Conservation (phyloP, 2,329 filamentous ascomycete species). For the Fusarium burgessii region DNA sequence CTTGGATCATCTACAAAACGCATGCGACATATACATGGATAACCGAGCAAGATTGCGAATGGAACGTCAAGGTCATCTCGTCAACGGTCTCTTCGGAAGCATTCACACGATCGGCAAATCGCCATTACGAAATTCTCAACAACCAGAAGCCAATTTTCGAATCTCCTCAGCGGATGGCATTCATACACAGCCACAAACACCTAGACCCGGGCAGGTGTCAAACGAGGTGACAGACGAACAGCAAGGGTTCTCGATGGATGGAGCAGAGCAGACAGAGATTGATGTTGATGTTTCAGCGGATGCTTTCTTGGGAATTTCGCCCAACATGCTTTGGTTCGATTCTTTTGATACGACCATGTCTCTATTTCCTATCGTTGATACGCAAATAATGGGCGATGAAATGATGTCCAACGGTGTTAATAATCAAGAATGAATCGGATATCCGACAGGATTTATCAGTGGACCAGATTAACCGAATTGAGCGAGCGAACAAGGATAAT, state of each 20-base stretch:
- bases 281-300: constrained; percentile 25
- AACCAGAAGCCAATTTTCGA: not conserved
- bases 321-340: constrained; percentile 46
- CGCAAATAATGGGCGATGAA: constrained; percentile 30
- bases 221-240: constrained; percentile 12
- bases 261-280: constrained; percentile 24
- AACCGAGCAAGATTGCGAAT: constrained; percentile 38
- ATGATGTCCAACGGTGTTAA: not conserved
- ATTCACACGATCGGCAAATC: constrained; percentile 41
- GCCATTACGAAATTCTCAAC: not conserved
- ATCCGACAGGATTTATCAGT: not conserved
- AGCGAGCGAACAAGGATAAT: not conserved
- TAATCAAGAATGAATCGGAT: not conserved
- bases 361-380: constrained; percentile 43
- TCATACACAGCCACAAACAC: constrained; percentile 8
- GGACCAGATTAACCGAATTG: not conserved
- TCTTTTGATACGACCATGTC: constrained; percentile 46
- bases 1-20: constrained; percentile 40
- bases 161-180: not conserved
- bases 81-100: constrained; percentile 42
- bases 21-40: constrained; percentile 43
- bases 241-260: not conserved
- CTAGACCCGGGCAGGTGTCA: not conserved
- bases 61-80: constrained; percentile 41
- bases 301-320: constrained; percentile 41